Percentiles rank a stretch among this genome's conserved stretches.
Evolutionary conservation across 495 filamentous ascomycete genomes (phyloP).

Genomic region (Neurospora sp.): DNA sequence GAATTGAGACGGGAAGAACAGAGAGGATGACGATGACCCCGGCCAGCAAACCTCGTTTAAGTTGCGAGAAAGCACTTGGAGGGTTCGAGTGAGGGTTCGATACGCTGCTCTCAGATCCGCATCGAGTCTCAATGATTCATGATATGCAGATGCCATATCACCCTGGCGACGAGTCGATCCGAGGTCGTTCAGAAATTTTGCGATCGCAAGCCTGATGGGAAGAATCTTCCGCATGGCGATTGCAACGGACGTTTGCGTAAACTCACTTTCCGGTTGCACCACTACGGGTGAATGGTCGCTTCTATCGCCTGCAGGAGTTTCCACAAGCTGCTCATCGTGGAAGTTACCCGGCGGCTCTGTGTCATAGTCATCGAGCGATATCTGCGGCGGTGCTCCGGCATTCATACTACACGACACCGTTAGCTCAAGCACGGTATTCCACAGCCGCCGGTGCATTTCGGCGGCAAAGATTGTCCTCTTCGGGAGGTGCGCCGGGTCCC

Average conservation of each 20-base stretch:
- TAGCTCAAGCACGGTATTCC: conserved; percentile 53
- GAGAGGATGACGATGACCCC: neutral
- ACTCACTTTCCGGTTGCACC: conserved; percentile 24
- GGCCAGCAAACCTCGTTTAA: conserved; percentile 6
- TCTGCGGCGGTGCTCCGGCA: conserved; percentile 42
- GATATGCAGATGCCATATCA: conserved; percentile 10
- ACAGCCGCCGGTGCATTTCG: conserved; percentile 53
- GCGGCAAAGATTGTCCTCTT: conserved; percentile 28
- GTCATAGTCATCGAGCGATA: conserved; percentile 37
- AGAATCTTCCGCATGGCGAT: conserved; percentile 38
- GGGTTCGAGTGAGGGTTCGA: conserved; percentile 26
- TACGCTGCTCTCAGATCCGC: conserved; percentile 27
- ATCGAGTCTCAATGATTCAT: conserved; percentile 24
- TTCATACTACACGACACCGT: conserved; percentile 42
- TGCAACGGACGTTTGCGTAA: conserved; percentile 35
- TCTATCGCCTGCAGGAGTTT: neutral
- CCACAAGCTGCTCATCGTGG: conserved; percentile 29
- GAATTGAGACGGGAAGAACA: conserved; percentile 24
- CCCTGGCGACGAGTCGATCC: conserved; percentile 13
- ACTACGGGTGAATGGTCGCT: neutral
- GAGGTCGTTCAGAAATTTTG: conserved; percentile 38
- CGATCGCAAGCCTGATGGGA: conserved; percentile 36
- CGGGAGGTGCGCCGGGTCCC: conserved; percentile 12
- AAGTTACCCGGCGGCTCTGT: conserved; percentile 40
- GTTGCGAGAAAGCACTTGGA: conserved; percentile 19